phyloP scores from a whole-genome alignment of 2,329 filamentous ascomycete species.

The Beauveria scarabaeidicola region DNA sequence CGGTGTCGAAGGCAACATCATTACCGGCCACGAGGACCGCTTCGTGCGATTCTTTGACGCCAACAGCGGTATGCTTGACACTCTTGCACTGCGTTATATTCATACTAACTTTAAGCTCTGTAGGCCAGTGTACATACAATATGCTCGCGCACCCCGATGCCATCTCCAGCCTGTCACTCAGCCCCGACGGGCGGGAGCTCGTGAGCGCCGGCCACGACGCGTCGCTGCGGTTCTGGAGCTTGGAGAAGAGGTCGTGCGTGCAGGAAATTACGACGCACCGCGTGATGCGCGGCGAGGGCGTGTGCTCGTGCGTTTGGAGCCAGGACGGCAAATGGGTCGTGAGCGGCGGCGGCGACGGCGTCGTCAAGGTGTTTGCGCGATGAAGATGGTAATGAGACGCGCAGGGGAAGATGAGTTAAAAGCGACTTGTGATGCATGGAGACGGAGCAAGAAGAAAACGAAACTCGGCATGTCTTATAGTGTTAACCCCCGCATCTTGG shows the following conservation, averaged over 20 bases:
- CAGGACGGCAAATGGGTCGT: slow-evolving; percentile 92
- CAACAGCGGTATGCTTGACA: slow-evolving; percentile 73
- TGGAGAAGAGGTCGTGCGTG: slow-evolving; percentile 90
- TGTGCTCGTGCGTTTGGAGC: slow-evolving; percentile 92
- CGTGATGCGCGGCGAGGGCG: slow-evolving; percentile 90
- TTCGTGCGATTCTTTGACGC: slow-evolving; percentile 97
- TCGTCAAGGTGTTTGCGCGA: slow-evolving; percentile 81
- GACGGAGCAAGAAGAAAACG: not conserved
- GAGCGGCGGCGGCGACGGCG: slow-evolving; percentile 86
- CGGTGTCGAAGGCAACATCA: slow-evolving; percentile 85
- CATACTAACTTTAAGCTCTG: slow-evolving; percentile 12
- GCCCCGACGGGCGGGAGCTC: slow-evolving; percentile 86
- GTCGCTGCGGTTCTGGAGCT: slow-evolving; percentile 89
- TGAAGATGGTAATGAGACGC: slow-evolving; percentile 18
- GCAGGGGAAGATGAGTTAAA: no score
- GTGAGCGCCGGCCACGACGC: slow-evolving; percentile 95
- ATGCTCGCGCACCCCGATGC: slow-evolving; percentile 95
- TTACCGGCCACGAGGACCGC: slow-evolving; percentile 92
- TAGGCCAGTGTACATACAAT: slow-evolving; percentile 97
- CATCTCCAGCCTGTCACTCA: slow-evolving; percentile 85
- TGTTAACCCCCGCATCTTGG: not conserved
- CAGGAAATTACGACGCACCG: slow-evolving; percentile 92
- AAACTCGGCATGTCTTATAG: slow-evolving; percentile 2
- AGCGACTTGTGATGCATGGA: not conserved
- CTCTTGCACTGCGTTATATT: not conserved